Evolutionary conservation across 768 basidiomycete species (phyloP).

Genomic region (Boletus huronensis): DNA sequence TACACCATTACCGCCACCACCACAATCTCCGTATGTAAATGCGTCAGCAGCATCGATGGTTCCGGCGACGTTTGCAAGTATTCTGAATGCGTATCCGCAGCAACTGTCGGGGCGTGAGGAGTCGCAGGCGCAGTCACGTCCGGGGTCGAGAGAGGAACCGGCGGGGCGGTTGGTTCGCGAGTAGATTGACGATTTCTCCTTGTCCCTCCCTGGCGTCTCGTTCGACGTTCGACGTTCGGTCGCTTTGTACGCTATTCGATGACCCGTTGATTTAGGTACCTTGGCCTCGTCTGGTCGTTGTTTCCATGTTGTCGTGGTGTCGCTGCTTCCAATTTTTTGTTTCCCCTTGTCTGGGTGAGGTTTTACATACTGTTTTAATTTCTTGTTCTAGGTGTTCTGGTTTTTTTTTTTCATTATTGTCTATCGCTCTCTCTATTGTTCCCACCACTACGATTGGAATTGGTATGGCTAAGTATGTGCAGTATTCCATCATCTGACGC

Average conservation of each 20-base stretch:
- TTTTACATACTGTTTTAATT: conserved; percentile 14
- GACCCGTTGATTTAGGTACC: no score
- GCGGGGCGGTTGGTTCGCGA: conserved; percentile 14
- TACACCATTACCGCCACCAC: conserved; percentile 1
- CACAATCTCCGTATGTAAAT: conserved; percentile 22
- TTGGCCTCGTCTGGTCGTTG: not conserved
- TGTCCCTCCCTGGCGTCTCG: not conserved
- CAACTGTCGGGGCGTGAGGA: conserved; percentile 24
- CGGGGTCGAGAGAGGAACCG: conserved; percentile 25
- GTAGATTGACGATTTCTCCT: not conserved
- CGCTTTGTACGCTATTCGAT: conserved; percentile 5
- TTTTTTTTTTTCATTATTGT: conserved; percentile 7
- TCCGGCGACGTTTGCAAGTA: conserved; percentile 60
- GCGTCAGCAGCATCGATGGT: conserved; percentile 29
- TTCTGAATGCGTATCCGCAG: conserved; percentile 66
- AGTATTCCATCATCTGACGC: not conserved
- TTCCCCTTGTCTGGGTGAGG: no score
- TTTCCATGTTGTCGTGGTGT: conserved; percentile 3
- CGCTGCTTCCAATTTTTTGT: no score
- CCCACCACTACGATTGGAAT: not conserved
- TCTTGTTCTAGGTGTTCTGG: not conserved
- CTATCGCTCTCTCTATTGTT: no score
- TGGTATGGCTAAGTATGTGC: not conserved
- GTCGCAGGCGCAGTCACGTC: conserved; percentile 25
- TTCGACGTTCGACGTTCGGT: not conserved